Conservation (phyloP, 2,329 filamentous ascomycete genomes). For the Reticulascus tulasneorum region DNA sequence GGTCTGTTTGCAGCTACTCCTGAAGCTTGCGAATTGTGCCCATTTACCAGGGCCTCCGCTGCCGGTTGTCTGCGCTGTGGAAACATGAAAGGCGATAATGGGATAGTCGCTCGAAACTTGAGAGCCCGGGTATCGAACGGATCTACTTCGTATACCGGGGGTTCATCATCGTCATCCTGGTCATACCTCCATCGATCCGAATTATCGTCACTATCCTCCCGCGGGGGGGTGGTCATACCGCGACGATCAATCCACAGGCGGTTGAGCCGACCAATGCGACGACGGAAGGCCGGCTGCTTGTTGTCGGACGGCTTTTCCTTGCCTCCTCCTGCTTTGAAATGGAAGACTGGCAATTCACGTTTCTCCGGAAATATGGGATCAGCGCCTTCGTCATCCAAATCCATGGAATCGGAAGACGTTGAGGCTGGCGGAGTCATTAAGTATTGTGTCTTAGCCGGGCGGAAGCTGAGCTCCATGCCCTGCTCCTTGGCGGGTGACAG, state of each 20-base stretch:
- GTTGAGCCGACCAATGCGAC: conserved; percentile 79
- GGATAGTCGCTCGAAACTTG: conserved; percentile 58
- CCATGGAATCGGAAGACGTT: conserved; percentile 45
- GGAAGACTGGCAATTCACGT: conserved; percentile 31
- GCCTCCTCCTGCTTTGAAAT: conserved; percentile 40
- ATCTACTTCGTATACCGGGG: conserved; percentile 71
- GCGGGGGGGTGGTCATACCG: conserved; percentile 53
- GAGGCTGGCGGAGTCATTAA: conserved; percentile 62
- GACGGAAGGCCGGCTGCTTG: conserved; percentile 66
- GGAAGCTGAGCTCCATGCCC: conserved; percentile 59
- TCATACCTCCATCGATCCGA: conserved; percentile 82
- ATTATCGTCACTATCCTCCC: conserved; percentile 39
- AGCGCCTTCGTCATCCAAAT: conserved; percentile 44
- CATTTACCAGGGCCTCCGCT: conserved; percentile 17
- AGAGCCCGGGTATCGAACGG: conserved; percentile 59
- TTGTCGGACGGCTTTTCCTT: conserved; percentile 34
- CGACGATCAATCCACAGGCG: conserved; percentile 86
- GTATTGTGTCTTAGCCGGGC: conserved; percentile 68
- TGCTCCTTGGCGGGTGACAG: conserved; percentile 73
- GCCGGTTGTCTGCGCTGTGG: conserved; percentile 32
- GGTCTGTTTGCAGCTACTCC: conserved; percentile 11
- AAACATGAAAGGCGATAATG: conserved; percentile 40
- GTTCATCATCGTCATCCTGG: conserved; percentile 78
- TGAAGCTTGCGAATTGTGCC: conserved; percentile 6
- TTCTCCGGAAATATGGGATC: conserved; percentile 25